Evolutionary conservation across 2,329 filamentous ascomycete species (phyloP), one percentile per base, ranked within the genome.

Genomic region (Aspergillus arachidicola): DNA sequence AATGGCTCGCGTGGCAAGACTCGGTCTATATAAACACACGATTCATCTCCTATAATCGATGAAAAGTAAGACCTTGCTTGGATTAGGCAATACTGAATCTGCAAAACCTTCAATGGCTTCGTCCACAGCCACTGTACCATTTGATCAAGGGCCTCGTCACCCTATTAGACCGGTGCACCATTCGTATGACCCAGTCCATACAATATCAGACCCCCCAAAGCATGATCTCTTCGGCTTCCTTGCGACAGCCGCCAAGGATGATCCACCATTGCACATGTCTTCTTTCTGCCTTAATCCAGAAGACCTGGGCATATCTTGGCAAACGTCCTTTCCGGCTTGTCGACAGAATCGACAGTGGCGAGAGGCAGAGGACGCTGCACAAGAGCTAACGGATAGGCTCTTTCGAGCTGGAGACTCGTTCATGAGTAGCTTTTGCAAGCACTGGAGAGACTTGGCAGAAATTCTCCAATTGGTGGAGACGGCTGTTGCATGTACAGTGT

Each of bases 301-400:
- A 32, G 21, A 36, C 19, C 12, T 54, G 23, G 30, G 32, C 19
- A 30, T 54, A 21, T 36, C 51, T 5, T 54, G 51, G 51, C 51
- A 54, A 19, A 54, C 51, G 16, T 54, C 36, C 3, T 54, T 54
- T 32, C 51, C 51, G 3, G 51, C 51, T 14, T 54, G 51, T 54
- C 51, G 51, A 21, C 51, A 54, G 10, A 54, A 32, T 54, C 51
- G 51, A 23, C 51, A 54, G 9, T 54, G 51, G 51, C 30, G 51
- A 26, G 51, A 36, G 12, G 51, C 51, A 2, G 51, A 54, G 12
- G 21, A 54, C 30, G 51, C 51, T 16, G 51, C 51, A 23, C 51
- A 54, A 54, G 51, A 54, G 30, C 19, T 54, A 19, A 23, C 28
- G 2, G 30, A 36, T 16, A 34, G 21, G 21, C 51, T 54, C 10